Conservation (phyloP, 306 rosid genomes). For the Vicia villosa region DNA sequence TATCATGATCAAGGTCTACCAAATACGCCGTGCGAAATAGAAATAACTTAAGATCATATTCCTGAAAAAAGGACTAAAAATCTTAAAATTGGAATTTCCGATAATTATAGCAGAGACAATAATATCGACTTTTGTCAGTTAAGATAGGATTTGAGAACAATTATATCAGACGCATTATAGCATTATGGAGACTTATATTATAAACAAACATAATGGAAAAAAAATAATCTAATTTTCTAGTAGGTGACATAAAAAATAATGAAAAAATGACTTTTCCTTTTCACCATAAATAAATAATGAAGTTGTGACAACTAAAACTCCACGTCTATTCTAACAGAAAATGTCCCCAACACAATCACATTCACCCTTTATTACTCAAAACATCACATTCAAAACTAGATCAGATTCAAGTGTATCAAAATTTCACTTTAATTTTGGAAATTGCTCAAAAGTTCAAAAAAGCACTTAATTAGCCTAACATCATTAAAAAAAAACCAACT, state of each 20-base stretch:
- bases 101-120: no score
- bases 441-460: not conserved
- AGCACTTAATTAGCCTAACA: not conserved
- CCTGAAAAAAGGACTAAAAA: slow-evolving; percentile 41
- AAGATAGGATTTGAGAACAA: no score
- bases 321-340: slow-evolving; percentile 36
- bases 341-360: slow-evolving; percentile 60
- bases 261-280: slow-evolving; percentile 6
- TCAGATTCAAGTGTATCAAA: slow-evolving; percentile 13
- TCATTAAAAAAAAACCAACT: not conserved
- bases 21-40: slow-evolving; percentile 70
- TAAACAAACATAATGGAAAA: slow-evolving; percentile 35
- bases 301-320: slow-evolving; percentile 35
- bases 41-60: slow-evolving; percentile 57
- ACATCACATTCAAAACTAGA: slow-evolving; percentile 18
- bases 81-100: no score
- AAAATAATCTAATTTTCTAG: slow-evolving; percentile 19
- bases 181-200: slow-evolving; percentile 31
- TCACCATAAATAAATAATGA: slow-evolving; percentile 12
- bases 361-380: slow-evolving; percentile 36
- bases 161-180: no score
- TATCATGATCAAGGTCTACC: slow-evolving; percentile 71
- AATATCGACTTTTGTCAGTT: no score
- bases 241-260: not conserved
- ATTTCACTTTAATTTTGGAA: slow-evolving; percentile 8